phyloP scores from a whole-genome alignment of 2,329 filamentous ascomycete species.

The Mariannaea elegans region DNA sequence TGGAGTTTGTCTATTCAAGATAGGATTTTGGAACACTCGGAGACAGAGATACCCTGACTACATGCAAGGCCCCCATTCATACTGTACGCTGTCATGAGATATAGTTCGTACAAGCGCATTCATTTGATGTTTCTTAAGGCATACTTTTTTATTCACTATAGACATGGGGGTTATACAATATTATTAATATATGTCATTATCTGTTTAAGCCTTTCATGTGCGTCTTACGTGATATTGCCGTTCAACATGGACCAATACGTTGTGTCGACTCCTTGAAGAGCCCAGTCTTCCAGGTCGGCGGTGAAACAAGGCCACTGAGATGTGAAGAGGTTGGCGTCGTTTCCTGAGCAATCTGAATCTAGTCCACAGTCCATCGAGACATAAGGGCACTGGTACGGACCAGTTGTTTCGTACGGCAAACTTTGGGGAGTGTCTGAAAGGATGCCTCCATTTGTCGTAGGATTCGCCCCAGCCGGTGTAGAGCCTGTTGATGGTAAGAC shows the following conservation, averaged over 20 bases:
- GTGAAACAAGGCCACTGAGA: conserved; percentile 39
- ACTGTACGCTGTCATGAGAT: conserved; percentile 9
- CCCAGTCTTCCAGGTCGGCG: conserved; percentile 49
- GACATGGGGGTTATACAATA: conserved; percentile 2
- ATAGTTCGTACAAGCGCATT: conserved; percentile 9
- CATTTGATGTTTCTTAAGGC: conserved; percentile 1
- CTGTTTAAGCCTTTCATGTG: neutral
- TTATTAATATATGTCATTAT: neutral
- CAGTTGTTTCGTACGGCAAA: conserved; percentile 4
- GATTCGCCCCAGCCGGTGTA: conserved; percentile 19
- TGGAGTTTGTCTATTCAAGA: conserved; percentile 34
- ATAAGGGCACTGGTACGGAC: neutral
- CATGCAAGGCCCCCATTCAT: conserved; percentile 33
- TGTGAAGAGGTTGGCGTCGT: conserved; percentile 7
- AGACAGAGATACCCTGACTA: conserved; percentile 42
- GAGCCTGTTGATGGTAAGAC: conserved; percentile 24
- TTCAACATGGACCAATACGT: conserved; percentile 48
- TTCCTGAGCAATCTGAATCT: conserved; percentile 16
- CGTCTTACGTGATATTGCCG: conserved; percentile 24
- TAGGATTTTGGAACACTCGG: conserved; percentile 24
- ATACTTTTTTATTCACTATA: neutral
- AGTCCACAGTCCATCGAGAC: conserved; percentile 14
- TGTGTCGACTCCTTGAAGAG: conserved; percentile 52
- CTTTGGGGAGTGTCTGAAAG: conserved; percentile 22
- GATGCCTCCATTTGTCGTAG: neutral